Evolutionary conservation across 306 rosid genomes (phyloP), one percentile per base, ranked within the genome.

Genomic region (Vigna radiata): DNA sequence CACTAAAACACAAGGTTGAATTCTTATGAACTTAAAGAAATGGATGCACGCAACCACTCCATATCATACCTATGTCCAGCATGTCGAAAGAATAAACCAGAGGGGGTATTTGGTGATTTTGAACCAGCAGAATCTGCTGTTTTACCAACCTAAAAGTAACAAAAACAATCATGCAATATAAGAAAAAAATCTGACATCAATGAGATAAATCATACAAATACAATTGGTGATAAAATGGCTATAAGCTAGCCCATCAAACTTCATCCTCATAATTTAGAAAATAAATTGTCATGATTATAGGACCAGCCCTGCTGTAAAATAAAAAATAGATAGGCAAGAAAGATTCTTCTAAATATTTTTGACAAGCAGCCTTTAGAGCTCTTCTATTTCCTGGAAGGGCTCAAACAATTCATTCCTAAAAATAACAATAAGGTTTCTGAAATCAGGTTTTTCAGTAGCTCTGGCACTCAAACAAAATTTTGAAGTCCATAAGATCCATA

Each of bases 41-140:
- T 7, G 56, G 61, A 36, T 31, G 31, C 48, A 49, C 8, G 17
- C 16, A 53, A 68, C 52, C 69, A 53, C 68, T 52, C 14, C 56
- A 23, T 64, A 21, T 60, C 83, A 78, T 85, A 82, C 88, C 88
- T 85, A 65, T 85, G 90, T 65, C 90, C 90, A 37, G 85, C 90
- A 70, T 87, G 90, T 25, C 75, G 83, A 72, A 87, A 87, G 78
- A 87, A 85, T 53, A 87, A 85, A 79, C 87, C 88, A 16, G 85
- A 64, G 52, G 87, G 77, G 53, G 76, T 7, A 60, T 58, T 36
- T 37, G 76, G 63, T 59, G 10, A 62, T 27, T 66, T 70, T 5
- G 80, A 72, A 82, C 83, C 85, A 15, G 52, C 55, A 53, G 87
- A 56, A 16, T 80, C 85, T 58, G 79, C 6, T 76, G 68, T 25